These are phyloP conservation scores for Tylopilus sp. DNA, from an alignment of 768 basidiomycete genomes.

Conservation along the genomic window DNA sequence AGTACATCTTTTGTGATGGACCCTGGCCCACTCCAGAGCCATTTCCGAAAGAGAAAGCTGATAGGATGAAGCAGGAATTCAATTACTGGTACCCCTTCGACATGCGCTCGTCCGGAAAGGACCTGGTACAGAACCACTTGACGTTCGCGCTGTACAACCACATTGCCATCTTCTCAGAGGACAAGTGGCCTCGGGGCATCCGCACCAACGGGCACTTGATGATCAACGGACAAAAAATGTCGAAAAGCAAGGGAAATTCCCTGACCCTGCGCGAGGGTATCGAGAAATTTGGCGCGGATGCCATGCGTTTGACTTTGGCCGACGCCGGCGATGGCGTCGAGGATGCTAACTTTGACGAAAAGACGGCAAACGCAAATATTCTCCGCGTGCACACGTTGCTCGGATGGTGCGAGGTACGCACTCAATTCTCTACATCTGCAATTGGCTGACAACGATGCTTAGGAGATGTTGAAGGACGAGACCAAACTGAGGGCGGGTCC, in stretches of 20 bases:
- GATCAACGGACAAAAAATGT: constrained; percentile 99
- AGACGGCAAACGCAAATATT: constrained; percentile 96
- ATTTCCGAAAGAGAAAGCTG: constrained; percentile 71
- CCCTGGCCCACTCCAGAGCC: constrained; percentile 69
- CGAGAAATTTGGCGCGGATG: constrained; percentile 95
- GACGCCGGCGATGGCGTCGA: constrained; percentile 97
- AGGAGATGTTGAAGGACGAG: constrained; percentile 81
- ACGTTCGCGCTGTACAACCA: constrained; percentile 95
- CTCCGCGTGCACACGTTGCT: constrained; percentile 87
- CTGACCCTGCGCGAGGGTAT: constrained; percentile 87
- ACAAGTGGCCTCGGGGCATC: constrained; percentile 89
- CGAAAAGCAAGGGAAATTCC: constrained; percentile 94
- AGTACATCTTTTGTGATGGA: constrained; percentile 81
- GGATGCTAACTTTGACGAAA: constrained; percentile 99
- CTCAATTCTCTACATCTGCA: not conserved
- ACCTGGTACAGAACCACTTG: constrained; percentile 92
- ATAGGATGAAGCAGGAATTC: constrained; percentile 85
- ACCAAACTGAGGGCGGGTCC: constrained; percentile 70
- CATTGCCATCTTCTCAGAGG: constrained; percentile 83
- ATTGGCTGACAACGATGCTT: not conserved
- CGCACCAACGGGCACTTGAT: constrained; percentile 95
- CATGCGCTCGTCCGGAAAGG: constrained; percentile 96
- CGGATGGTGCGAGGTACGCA: constrained; percentile 85
- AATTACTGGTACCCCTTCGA: constrained; percentile 98
- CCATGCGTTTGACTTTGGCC: constrained; percentile 85